Base-by-base conservation (phyloP, 371 early-diverging fungal genomes). In the Mortierella sp. region DNA sequence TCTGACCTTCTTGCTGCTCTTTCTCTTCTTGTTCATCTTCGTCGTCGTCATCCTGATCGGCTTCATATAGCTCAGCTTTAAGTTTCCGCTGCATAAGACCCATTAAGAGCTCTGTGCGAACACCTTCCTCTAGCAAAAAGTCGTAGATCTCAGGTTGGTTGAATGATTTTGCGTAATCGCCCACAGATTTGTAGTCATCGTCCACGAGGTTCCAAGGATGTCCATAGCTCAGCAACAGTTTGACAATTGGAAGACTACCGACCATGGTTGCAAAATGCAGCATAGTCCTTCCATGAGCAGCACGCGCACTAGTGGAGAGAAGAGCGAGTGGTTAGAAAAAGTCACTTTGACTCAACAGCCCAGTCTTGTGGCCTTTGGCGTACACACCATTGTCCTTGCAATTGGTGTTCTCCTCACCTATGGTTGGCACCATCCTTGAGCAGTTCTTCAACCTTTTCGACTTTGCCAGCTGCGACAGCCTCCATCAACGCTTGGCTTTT, bases 141-240 rank as follows among this genome's bases (percentile, higher is more conserved):
- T 94, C 88, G 80, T 95, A 95, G 11, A 91, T 86, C 16, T 86
- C 86, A 1, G 78, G 66, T 60, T 88, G 88, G 12, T 90, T 92
- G 39, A 83, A 84, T 8, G 75, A 85, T 54, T 87, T 80, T 3
- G 94, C 95, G 62, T 89, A 88, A 68, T 96, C 95, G 11, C 94
- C 95, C 0, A 90, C 93, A 26, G 93, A 88, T 47, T 84, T 87
- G 77, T 86, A 87, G 24, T 87, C 86, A n/a, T 77, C 83, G 70
- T 94, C 94, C 9, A 94, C 85, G 18, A 86, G 62, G 85, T 94
- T 94, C 95, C 95, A 95, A 14, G 91, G 90, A 66, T 91, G 92
- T 20, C 90, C 84, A 79, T 90, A 86, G 16, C 84, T 76, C 32
- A 91, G 67, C 14, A 90, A 72, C 84, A 86, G 85, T 68, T 88